phyloP scores from a whole-genome alignment of 164 flowering plant genomes.

The Echeveria elegans region DNA sequence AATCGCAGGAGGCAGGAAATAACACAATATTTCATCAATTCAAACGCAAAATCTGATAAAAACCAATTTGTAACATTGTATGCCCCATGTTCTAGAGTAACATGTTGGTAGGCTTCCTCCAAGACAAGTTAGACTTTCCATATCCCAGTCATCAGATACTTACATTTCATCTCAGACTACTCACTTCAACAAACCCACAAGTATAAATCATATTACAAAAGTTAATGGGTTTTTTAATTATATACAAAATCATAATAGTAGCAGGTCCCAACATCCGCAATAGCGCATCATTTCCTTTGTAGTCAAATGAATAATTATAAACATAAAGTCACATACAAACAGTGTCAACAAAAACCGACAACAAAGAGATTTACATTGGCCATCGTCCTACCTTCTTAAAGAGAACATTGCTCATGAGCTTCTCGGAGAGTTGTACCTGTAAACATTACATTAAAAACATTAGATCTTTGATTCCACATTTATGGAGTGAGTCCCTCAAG shows the following conservation, averaged over 20 bases:
- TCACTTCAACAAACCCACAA: background rate
- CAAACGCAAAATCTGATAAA: background rate
- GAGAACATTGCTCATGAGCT: slow-evolving; percentile 87
- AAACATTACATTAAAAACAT: background rate
- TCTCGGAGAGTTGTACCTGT: slow-evolving; percentile 94
- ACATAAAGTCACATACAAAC: background rate
- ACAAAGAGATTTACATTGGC: background rate
- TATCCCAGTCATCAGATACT: background rate
- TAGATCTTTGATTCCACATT: background rate
- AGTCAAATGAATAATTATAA: background rate
- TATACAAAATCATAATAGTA: background rate
- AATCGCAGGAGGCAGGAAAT: no score
- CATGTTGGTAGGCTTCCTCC: background rate
- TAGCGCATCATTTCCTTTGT: background rate
- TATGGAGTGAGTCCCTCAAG: background rate
- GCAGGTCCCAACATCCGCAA: background rate
- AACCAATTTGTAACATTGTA: background rate
- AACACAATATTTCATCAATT: background rate
- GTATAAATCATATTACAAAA: background rate
- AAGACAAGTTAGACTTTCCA: background rate
- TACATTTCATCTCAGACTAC: background rate
- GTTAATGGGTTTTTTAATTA: background rate
- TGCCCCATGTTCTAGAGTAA: background rate
- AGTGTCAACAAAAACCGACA: background rate
- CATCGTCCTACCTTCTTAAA: slow-evolving; percentile 67